Evolutionary conservation across 2,329 filamentous ascomycete genomes (phyloP).

Genomic region (Balansia obtecta): DNA sequence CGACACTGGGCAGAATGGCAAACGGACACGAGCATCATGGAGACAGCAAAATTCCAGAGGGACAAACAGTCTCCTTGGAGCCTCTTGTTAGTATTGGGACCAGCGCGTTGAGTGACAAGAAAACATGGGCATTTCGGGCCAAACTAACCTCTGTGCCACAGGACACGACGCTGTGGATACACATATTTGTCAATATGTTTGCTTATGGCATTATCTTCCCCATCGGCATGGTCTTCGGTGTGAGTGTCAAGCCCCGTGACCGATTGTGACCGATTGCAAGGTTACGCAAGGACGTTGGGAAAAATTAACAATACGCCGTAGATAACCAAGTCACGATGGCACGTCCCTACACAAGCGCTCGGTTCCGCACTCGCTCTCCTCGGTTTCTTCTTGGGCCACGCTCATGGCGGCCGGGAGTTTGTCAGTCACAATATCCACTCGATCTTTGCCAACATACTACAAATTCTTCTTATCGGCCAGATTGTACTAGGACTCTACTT

Average conservation of each 20-base stretch:
- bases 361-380: slow-evolving; percentile 65
- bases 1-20: slow-evolving; percentile 13
- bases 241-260: slow-evolving; percentile 32
- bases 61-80: slow-evolving; percentile 55
- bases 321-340: slow-evolving; percentile 86
- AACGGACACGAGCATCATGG: slow-evolving; percentile 37
- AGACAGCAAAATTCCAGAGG: slow-evolving; percentile 50
- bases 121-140: neutral
- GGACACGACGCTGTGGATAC: slow-evolving; percentile 83
- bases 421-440: slow-evolving; percentile 62
- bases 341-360: slow-evolving; percentile 75
- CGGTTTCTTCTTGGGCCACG: slow-evolving; percentile 85
- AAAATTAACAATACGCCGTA: slow-evolving; percentile 21
- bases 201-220: slow-evolving; percentile 90
- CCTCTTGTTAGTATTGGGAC: slow-evolving; percentile 47
- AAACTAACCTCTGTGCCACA: slow-evolving; percentile 24
- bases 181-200: slow-evolving; percentile 79
- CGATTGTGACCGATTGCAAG: neutral
- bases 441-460: slow-evolving; percentile 66
- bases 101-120: neutral
- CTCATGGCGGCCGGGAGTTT: slow-evolving; percentile 83
- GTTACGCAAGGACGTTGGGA: too few species aligned
- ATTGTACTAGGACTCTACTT: slow-evolving; percentile 75
- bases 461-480: slow-evolving; percentile 67
- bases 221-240: slow-evolving; percentile 86